phyloP scores from a whole-genome alignment of 2,329 filamentous ascomycete genomes.

The Escovopsis sp. region DNA sequence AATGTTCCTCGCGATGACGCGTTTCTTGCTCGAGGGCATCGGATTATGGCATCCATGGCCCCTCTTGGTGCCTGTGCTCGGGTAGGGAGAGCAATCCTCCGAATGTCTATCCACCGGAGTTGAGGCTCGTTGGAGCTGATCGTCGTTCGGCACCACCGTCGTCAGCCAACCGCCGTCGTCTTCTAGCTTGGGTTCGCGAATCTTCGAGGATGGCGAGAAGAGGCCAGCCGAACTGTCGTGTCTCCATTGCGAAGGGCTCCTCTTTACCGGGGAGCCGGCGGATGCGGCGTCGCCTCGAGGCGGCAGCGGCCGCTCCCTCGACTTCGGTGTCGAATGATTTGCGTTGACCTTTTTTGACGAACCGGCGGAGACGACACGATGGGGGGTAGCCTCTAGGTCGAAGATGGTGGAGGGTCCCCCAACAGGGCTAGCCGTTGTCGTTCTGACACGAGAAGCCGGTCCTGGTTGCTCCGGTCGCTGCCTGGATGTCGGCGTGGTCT shows the following conservation, averaged over 20 bases:
- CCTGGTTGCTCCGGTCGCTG: too few relatives aligned
- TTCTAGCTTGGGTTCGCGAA: neutral
- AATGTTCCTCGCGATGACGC: neutral
- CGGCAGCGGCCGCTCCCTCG: too few relatives aligned
- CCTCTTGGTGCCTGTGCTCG: neutral
- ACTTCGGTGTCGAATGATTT: too few relatives aligned
- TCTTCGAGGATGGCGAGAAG: neutral
- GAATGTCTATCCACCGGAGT: neutral
- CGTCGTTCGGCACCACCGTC: neutral
- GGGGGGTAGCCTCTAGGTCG: too few relatives aligned
- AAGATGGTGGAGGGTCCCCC: too few relatives aligned
- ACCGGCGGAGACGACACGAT: too few relatives aligned
- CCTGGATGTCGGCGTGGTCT: too few relatives aligned
- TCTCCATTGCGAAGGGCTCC: neutral
- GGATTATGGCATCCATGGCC: neutral
- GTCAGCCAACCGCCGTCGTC: neutral
- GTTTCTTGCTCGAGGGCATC: neutral
- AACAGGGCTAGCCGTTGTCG: too few relatives aligned
- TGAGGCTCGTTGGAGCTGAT: neutral
- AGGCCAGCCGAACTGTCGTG: neutral
- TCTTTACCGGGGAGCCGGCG: neutral
- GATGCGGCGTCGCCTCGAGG: too few relatives aligned
- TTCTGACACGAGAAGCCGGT: too few relatives aligned
- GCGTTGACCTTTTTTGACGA: neutral
- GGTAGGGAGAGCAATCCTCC: neutral